A percentile compares a stretch with the other conserved stretches of the same genome.
Evolutionary conservation across 2,329 filamentous ascomycete species (phyloP).

Genomic region (Chaetomiaceae sp.): DNA sequence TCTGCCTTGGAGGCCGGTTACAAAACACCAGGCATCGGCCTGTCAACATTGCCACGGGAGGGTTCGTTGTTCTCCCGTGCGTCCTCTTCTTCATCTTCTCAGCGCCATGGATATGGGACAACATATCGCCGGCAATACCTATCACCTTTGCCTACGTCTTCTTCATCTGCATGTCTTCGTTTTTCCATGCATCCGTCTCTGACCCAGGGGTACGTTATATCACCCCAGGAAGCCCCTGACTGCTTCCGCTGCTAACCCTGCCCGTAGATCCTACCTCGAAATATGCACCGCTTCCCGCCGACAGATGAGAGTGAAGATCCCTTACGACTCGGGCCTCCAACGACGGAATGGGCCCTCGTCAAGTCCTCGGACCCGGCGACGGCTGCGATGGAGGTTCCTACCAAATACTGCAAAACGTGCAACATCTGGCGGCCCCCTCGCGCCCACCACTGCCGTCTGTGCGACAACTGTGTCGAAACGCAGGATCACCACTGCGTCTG

Average conservation of each 20-base stretch:
- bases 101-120: slow-evolving; percentile 76
- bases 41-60: slow-evolving; percentile 79
- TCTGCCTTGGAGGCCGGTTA: slow-evolving; percentile 77
- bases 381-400: slow-evolving; percentile 93
- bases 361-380: slow-evolving; percentile 68
- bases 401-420: slow-evolving; percentile 97
- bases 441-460: slow-evolving; percentile 91
- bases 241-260: slow-evolving; percentile 14
- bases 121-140: slow-evolving; percentile 83
- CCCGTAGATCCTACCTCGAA: slow-evolving; percentile 77
- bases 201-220: slow-evolving; percentile 79
- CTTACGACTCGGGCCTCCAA: slow-evolving; percentile 71
- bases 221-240: not conserved
- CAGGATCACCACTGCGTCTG: slow-evolving; percentile 98
- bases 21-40: slow-evolving; percentile 85
- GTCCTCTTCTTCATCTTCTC: slow-evolving; percentile 81
- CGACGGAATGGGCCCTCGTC: slow-evolving; percentile 90
- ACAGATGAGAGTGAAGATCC: slow-evolving; percentile 71
- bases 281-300: slow-evolving; percentile 83
- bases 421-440: slow-evolving; percentile 95
- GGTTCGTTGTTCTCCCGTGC: slow-evolving; percentile 71
- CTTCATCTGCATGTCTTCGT: slow-evolving; percentile 86
- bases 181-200: slow-evolving; percentile 83
- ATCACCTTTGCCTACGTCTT: slow-evolving; percentile 88
- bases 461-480: slow-evolving; percentile 95